phyloP scores from a whole-genome alignment of 148 eudicot species.

The Rhododendron molle region DNA sequence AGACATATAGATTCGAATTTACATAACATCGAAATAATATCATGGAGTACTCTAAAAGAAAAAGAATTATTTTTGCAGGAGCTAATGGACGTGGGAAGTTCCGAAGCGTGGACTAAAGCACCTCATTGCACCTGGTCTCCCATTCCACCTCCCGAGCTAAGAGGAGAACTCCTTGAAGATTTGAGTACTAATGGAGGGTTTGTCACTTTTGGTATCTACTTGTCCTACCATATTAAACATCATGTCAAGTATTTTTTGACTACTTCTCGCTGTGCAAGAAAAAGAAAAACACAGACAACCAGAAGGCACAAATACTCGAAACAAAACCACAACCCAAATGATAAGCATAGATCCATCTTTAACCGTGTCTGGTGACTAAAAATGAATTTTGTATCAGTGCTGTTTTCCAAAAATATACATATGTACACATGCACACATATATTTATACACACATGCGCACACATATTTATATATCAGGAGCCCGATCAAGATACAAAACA shows the following conservation, averaged over 20 bases:
- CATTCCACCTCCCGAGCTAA: slow-evolving; percentile 80
- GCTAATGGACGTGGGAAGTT: slow-evolving; percentile 64
- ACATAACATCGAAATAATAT: background rate
- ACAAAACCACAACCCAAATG: background rate
- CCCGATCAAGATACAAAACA: background rate
- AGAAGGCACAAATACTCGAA: background rate
- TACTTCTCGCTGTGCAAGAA: background rate
- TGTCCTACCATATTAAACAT: background rate
- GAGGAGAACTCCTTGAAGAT: slow-evolving; percentile 74
- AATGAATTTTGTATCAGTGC: background rate
- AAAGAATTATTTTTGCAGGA: slow-evolving; percentile 43
- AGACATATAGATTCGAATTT: background rate
- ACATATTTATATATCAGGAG: too few relatives aligned
- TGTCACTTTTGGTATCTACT: slow-evolving; percentile 66
- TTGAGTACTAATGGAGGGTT: slow-evolving; percentile 92
- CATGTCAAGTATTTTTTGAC: background rate
- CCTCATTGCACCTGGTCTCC: slow-evolving; percentile 93
- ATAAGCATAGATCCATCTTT: background rate
- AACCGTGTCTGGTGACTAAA: background rate
- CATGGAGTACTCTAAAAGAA: background rate
- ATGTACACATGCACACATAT: too few relatives aligned
- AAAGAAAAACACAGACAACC: background rate
- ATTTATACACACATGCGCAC: too few relatives aligned
- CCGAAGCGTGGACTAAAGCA: slow-evolving; percentile 53
- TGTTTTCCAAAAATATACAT: too few relatives aligned